A percentile compares a stretch with the other conserved stretches of the same genome.
These are phyloP conservation scores for Neofusicoccum sp. DNA, from an alignment of 2,329 filamentous ascomycete species.

Conservation along the genomic window DNA sequence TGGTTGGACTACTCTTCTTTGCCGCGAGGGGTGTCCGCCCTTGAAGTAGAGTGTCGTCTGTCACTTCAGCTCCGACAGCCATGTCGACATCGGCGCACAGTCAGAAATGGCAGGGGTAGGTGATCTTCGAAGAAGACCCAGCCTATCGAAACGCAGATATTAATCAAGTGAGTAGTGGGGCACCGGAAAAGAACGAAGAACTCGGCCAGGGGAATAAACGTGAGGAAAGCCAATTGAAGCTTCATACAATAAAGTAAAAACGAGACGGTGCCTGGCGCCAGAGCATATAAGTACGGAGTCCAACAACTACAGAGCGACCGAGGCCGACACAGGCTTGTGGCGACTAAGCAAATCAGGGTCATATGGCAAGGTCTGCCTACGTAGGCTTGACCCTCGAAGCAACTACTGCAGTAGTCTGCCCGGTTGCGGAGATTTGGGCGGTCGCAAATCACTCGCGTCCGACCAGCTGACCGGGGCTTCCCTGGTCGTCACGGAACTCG, in stretches of 20 bases:
- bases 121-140: not conserved
- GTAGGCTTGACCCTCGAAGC: not conserved
- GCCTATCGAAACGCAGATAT: not conserved
- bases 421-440: not conserved
- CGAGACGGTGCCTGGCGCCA: not conserved
- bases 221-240: not conserved
- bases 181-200: not conserved
- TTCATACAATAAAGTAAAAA: not conserved
- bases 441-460: not conserved
- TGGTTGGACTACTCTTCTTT: conserved; percentile 3
- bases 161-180: not conserved
- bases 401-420: conserved; percentile 5
- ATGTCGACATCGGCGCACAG: not conserved
- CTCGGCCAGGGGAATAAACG: not conserved
- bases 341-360: not conserved
- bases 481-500: not conserved
- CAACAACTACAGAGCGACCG: not conserved
- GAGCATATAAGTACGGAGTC: not conserved
- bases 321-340: not conserved
- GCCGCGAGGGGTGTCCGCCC: not conserved
- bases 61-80: not conserved
- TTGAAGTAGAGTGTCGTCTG: not conserved
- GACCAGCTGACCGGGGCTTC: not conserved
- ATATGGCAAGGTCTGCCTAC: not conserved
- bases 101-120: not conserved